Base-by-base conservation (phyloP, 2,329 filamentous ascomycete genomes). In the Aspergillus tamarii region DNA sequence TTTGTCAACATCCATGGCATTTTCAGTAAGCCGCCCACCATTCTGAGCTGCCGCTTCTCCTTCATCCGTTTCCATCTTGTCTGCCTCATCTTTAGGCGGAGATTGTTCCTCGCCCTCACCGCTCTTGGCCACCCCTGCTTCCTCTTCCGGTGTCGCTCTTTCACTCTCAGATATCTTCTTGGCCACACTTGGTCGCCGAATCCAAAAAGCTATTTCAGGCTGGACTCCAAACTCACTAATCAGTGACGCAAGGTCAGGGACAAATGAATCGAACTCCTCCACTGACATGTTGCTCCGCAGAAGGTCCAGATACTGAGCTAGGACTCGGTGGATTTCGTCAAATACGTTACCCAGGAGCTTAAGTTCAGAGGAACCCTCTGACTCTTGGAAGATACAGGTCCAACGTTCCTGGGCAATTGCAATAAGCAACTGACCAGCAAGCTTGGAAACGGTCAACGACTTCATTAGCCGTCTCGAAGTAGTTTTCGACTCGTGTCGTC, bases 401-500 rank as follows among this genome's bases (percentile, higher is more conserved):
- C 96, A 90, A 54, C 93, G 89, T 77, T 97, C 93, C 73, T 97
- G 94, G 0, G 94, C 92, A 70, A 99, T 90, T 52, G 93, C 91
- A 70, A 98, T 87, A n/a, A 99, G 85, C 2, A 98, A 84, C 64
- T 92, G 90, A 1, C 91, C 90, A 28, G 91, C 92, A 57, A 98
- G 85, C 57, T 88, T 88, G 0, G 91, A 91, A 26, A 94, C 89
- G 3, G 90, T 88, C 43, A 99, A 82, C 14, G 92, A 89, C 72
- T 88, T 89, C 75, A 96, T 89, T 2, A 99, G 84, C 28, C 94
- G 88, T 71, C 89, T 90, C 0, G 93, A 92, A 53, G 92, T 93
- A 62, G 85, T 88, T 61, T 85, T 86, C 12, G 88, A 90, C 67
- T 91, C 89, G 68, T 93, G 91, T 23, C 94, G 91, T 72, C 89